A percentile compares a stretch with the other conserved stretches of the same genome.
Evolutionary conservation across 1,284 basidiomycete species (phyloP).

Genomic region (Earliella scabrosa): DNA sequence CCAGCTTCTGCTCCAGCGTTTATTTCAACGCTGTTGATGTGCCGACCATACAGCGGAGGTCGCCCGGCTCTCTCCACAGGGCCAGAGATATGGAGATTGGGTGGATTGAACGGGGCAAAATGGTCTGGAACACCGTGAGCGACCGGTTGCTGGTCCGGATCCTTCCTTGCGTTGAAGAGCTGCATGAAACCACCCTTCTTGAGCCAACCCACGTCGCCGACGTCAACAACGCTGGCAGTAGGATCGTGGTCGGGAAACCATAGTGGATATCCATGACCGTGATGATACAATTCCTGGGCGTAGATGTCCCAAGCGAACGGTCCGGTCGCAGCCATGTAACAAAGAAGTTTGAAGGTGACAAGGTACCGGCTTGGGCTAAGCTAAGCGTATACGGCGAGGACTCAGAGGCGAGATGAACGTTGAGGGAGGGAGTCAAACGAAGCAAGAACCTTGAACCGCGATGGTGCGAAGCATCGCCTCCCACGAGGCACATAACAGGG

Average conservation of each 20-base stretch:
- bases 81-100: constrained; percentile 1
- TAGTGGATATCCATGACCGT: constrained; percentile 26
- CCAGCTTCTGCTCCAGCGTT: background rate
- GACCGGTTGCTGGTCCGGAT: background rate
- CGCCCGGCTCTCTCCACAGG: constrained; percentile 3
- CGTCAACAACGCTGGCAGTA: constrained; percentile 10
- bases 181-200: constrained; percentile 23
- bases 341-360: background rate
- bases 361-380: background rate
- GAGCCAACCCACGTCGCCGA: constrained; percentile 31
- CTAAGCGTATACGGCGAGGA: background rate
- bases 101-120: constrained; percentile 10
- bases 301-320: constrained; percentile 23
- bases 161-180: constrained; percentile 22
- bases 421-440: background rate
- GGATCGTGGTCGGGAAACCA: constrained; percentile 27
- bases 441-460: too few relatives aligned
- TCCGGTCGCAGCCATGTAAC: background rate
- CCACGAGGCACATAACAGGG: background rate
- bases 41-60: constrained; percentile 15
- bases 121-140: constrained; percentile 4
- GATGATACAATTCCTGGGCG: constrained; percentile 16
- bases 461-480: background rate
- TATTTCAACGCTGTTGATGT: constrained; percentile 7
- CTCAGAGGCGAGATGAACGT: background rate